Percentiles rank a stretch among this genome's conserved stretches.
These are phyloP conservation scores for Thinopyrum elongatum DNA, from an alignment of 176 grass and related monocot species.

Conservation along the genomic window DNA sequence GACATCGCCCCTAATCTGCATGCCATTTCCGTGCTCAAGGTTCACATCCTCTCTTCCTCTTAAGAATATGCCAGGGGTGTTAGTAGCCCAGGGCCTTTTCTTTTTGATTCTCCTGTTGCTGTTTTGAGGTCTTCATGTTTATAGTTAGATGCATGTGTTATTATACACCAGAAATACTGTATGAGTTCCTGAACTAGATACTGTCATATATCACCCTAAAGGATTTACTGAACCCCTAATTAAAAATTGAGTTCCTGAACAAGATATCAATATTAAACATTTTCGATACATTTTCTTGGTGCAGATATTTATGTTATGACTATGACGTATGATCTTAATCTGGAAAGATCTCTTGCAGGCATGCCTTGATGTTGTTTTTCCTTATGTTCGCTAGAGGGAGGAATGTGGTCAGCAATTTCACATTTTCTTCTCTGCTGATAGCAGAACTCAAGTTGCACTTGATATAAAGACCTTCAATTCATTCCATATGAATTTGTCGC, in stretches of 20 bases:
- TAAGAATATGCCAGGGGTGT: too few species aligned
- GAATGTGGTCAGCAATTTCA: slow-evolving; percentile 95
- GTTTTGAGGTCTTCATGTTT: slow-evolving; percentile 1
- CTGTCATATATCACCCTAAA: background rate
- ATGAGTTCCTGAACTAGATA: background rate
- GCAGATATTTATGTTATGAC: slow-evolving; percentile 98
- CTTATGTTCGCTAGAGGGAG: slow-evolving; percentile 88
- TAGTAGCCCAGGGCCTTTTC: too few species aligned
- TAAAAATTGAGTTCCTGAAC: background rate
- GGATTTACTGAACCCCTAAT: background rate
- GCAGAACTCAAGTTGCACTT: slow-evolving; percentile 86
- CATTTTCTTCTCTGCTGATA: slow-evolving; percentile 66
- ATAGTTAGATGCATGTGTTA: background rate
- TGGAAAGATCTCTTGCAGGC: slow-evolving; percentile 97
- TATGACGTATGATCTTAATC: slow-evolving; percentile 93
- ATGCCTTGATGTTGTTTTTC: slow-evolving; percentile 82
- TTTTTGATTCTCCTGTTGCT: background rate
- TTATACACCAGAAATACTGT: background rate
- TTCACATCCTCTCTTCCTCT: too few species aligned
- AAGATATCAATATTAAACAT: background rate
- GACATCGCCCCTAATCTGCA: too few species aligned
- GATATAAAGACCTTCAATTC: slow-evolving; percentile 46
- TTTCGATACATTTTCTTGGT: slow-evolving; percentile 16
- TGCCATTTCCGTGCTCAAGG: too few species aligned
- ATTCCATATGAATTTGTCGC: background rate